Base-by-base conservation (phyloP, 2,329 filamentous ascomycete species). In the Pseudogymnoascus sp. region DNA sequence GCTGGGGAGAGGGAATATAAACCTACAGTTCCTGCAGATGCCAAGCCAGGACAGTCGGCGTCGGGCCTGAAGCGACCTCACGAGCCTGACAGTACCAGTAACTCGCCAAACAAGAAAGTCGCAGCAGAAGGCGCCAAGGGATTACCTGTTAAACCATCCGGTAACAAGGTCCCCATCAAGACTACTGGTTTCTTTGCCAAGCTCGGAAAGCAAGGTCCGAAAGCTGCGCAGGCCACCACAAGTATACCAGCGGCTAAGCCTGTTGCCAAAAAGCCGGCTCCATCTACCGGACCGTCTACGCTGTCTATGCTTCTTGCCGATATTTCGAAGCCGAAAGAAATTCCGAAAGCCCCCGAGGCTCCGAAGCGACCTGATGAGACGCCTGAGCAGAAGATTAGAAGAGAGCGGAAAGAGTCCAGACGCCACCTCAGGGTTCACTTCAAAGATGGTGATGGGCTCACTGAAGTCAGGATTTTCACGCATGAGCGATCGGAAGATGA, bases 401-500 rank as follows among this genome's bases (percentile, higher is more conserved):
- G 90, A 9, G 76, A 91, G 4, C 84, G 88, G 36, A 92, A 91
- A 69, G 88, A 92, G 71, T 81, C 84, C 63, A 82, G 89, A 58
- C 82, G 88, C 36, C 84, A 88, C 66, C 77, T 92, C 22, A 82
- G 86, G 11, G 90, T 93, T 5, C 82, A 77, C 5, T 93, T 89
- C 80, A 89, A 87, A 70, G 80, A 84, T 0, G 88, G 88, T 59
- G 77, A 82, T 16, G 82, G 85, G 30, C 79, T 93, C 30, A 86
- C 86, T 1, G 78, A 89, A 67, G 78, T 91, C 62, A 83, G 84
- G 66, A 77, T 86, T 59, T 92, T 92, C 75, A 84, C 85, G 62
- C 89, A 90, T 68, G 87, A 91, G 65, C 85, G 84, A 1, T 81
- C 83, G 1, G 89, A 92, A 70, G 87, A 91, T 67, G 80, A 86